Conservation (phyloP, 768 basidiomycete species). For the Lentinus brumalis region DNA sequence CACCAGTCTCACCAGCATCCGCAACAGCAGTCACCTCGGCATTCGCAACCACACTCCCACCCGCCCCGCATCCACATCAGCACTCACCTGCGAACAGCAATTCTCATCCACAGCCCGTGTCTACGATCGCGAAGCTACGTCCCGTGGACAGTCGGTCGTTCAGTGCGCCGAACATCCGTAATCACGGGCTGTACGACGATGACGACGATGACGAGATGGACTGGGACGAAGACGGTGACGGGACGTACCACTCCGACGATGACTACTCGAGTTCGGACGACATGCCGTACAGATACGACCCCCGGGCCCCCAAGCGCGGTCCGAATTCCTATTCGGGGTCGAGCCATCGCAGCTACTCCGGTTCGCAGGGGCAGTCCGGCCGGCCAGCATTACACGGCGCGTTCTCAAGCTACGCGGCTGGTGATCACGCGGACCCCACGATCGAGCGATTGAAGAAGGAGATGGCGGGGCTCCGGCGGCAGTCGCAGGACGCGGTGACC, state of each 20-base stretch:
- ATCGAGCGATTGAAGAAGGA: conserved; percentile 70
- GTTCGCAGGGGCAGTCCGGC: conserved; percentile 13
- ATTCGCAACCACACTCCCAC: conserved; percentile 1
- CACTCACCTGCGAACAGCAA: not conserved
- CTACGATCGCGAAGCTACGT: conserved; percentile 23
- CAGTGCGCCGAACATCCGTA: conserved; percentile 31
- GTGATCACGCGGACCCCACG: conserved; percentile 39
- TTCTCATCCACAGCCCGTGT: conserved; percentile 16
- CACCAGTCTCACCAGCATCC: no score
- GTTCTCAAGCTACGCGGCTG: conserved; percentile 23
- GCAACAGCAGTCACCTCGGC: conserved; percentile 22
- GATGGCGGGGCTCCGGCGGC: conserved; percentile 61
- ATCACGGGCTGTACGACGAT: conserved; percentile 33
- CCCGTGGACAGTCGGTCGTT: conserved; percentile 32
- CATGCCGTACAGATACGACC: conserved; percentile 32
- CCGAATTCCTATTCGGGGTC: conserved; percentile 10
- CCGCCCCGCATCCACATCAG: not conserved
- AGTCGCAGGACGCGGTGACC: conserved; percentile 68
- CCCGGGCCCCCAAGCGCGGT: conserved; percentile 35
- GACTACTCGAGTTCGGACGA: conserved; percentile 74
- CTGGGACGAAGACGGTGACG: conserved; percentile 35
- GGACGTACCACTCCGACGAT: conserved; percentile 33
- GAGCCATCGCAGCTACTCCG: conserved; percentile 16
- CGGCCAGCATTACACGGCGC: conserved; percentile 28
- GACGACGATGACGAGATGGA: conserved; percentile 39